These are phyloP conservation scores for Knufia fluminis DNA, from an alignment of 2,329 filamentous ascomycete genomes.

Conservation along the genomic window DNA sequence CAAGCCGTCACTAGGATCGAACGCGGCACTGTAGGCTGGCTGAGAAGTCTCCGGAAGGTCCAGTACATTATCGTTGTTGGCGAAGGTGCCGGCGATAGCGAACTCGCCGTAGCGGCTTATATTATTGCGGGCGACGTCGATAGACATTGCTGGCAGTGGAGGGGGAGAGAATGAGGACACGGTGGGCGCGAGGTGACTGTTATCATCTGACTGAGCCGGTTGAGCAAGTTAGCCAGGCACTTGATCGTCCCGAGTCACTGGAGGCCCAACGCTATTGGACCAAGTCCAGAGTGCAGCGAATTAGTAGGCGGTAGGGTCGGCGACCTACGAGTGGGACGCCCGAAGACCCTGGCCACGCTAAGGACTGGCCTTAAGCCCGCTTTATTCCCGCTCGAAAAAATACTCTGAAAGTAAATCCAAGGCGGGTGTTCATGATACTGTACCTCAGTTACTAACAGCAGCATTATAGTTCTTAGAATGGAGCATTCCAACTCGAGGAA, in stretches of 20 bases:
- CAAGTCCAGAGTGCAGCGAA: too few relatives aligned
- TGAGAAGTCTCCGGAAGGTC: conserved; percentile 11
- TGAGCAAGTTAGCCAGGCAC: neutral
- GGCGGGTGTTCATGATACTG: too few relatives aligned
- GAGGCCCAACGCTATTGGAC: neutral
- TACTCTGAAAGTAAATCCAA: too few relatives aligned
- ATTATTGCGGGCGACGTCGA: conserved; percentile 5
- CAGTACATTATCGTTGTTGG: conserved; percentile 13
- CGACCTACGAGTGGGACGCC: neutral
- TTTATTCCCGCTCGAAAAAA: too few relatives aligned
- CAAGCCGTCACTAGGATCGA: conserved; percentile 22
- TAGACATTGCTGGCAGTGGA: neutral
- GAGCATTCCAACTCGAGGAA: conserved; percentile 39
- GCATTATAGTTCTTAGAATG: conserved; percentile 10
- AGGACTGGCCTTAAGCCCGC: neutral
- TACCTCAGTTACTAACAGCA: neutral
- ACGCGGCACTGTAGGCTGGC: conserved; percentile 17
- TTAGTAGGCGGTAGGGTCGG: too few relatives aligned
- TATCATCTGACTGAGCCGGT: neutral
- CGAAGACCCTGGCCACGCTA: neutral
- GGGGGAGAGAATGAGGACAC: too few relatives aligned
- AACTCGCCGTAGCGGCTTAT: conserved; percentile 11
- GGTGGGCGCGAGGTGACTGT: neutral
- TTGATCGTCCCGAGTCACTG: neutral
- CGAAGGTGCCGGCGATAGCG: conserved; percentile 14